These are phyloP conservation scores for Fusarium protoensiforme DNA, from an alignment of 2,329 filamentous ascomycete species.

Conservation along the genomic window DNA sequence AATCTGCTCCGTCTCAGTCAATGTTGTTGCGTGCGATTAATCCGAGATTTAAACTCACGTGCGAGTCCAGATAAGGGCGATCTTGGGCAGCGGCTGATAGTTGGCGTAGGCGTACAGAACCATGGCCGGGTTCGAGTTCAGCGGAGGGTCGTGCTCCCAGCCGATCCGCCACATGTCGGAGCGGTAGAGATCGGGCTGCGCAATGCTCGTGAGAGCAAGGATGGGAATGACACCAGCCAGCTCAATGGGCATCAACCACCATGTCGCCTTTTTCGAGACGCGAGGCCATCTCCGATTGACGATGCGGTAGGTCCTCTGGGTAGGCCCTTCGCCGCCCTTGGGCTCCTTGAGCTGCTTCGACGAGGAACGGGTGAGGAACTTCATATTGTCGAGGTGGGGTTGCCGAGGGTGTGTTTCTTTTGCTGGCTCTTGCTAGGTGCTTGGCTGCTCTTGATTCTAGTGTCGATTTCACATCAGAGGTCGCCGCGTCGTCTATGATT, in stretches of 20 bases:
- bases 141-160: constrained; percentile 66
- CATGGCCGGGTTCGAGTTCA: constrained; percentile 78
- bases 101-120: constrained; percentile 81
- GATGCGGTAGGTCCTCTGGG: constrained; percentile 58
- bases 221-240: constrained; percentile 72
- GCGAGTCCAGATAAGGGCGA: constrained; percentile 78
- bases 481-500: neutral
- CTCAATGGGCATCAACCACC: constrained; percentile 73
- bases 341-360: constrained; percentile 20
- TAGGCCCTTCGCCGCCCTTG: constrained; percentile 25
- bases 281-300: constrained; percentile 69
- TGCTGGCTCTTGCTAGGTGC: neutral
- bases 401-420: neutral
- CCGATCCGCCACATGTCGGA: constrained; percentile 80
- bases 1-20: constrained; percentile 60
- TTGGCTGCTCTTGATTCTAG: constrained; percentile 34
- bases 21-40: neutral
- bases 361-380: constrained; percentile 16
- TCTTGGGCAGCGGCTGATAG: constrained; percentile 68
- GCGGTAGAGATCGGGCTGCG: constrained; percentile 78
- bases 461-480: constrained; percentile 30
- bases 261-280: constrained; percentile 63
- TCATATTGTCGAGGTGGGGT: constrained; percentile 33
- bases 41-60: constrained; percentile 64
- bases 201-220: constrained; percentile 78